Conservation (phyloP, 2,329 filamentous ascomycete genomes). For the Trichophaea hybrida region DNA sequence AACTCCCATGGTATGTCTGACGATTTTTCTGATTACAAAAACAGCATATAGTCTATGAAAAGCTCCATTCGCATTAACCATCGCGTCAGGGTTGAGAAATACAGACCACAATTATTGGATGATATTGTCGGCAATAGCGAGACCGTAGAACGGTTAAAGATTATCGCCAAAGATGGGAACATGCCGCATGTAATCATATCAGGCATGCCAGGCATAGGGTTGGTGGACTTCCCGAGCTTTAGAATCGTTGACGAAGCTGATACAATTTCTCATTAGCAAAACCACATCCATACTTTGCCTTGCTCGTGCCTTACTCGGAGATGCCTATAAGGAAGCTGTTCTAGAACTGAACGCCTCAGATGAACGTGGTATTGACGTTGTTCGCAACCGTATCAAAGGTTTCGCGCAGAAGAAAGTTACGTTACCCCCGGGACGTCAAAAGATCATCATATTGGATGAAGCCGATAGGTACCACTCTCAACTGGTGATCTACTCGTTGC, state of each 20-base stretch:
- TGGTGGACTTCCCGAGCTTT: slow-evolving; percentile 7
- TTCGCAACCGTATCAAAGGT: slow-evolving; percentile 91
- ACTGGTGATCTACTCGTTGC: slow-evolving; percentile 22
- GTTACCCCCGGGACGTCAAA: slow-evolving; percentile 75
- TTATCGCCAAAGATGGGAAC: slow-evolving; percentile 96
- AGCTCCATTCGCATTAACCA: slow-evolving; percentile 21
- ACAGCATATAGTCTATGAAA: neutral
- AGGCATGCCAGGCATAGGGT: slow-evolving; percentile 94
- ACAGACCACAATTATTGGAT: slow-evolving; percentile 84
- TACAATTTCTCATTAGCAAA: slow-evolving; percentile 39
- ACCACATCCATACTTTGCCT: slow-evolving; percentile 91
- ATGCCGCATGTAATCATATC: slow-evolving; percentile 99
- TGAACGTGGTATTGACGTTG: slow-evolving; percentile 93
- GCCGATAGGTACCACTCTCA: slow-evolving; percentile 52
- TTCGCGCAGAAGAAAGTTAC: slow-evolving; percentile 99
- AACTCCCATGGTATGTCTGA: slow-evolving; percentile 1
- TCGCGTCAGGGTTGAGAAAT: slow-evolving; percentile 79
- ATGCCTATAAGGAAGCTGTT: slow-evolving; percentile 93
- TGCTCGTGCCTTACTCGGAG: slow-evolving; percentile 76
- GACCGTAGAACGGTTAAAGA: slow-evolving; percentile 91
- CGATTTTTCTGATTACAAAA: neutral
- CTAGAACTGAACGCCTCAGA: slow-evolving; percentile 93
- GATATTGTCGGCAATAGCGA: slow-evolving; percentile 97
- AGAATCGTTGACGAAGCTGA: neutral
- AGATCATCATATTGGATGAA: slow-evolving; percentile 94